A percentile compares a stretch with the other conserved stretches of the same genome.
Conservation (phyloP, 2,329 filamentous ascomycete genomes). For the Orbilia quercus region DNA sequence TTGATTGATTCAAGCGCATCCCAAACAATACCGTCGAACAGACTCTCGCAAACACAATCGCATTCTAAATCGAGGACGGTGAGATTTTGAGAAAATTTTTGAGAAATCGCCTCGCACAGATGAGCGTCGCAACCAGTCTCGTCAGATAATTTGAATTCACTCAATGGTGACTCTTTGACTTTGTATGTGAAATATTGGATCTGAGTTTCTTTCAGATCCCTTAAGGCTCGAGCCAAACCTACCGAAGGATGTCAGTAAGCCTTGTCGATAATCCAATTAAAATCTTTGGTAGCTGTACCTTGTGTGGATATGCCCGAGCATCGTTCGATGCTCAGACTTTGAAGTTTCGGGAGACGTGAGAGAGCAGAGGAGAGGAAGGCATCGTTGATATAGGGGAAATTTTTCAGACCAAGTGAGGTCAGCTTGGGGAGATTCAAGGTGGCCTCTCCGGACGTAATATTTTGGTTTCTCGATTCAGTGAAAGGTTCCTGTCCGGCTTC, state of each 20-base stretch:
- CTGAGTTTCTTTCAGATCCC: neutral
- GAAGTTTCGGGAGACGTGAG: conserved; percentile 8
- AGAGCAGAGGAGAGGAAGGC: conserved; percentile 12
- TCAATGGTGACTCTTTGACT: neutral
- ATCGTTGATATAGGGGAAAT: conserved; percentile 30
- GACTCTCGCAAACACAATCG: conserved; percentile 32
- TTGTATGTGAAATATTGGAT: conserved; percentile 17
- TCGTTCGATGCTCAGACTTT: conserved; percentile 26
- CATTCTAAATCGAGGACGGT: conserved; percentile 10
- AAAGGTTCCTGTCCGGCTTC: conserved; percentile 14
- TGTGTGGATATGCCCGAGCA: conserved; percentile 28
- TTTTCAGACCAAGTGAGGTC: conserved; percentile 28
- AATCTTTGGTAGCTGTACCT: no score
- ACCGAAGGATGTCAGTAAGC: conserved; percentile 5
- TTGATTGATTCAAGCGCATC: conserved; percentile 13
- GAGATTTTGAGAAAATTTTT: conserved; percentile 26
- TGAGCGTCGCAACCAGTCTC: neutral
- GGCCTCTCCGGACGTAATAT: conserved; percentile 7
- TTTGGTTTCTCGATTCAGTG: conserved; percentile 9
- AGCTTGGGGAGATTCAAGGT: neutral
- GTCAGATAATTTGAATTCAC: neutral
- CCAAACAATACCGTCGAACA: conserved; percentile 22
- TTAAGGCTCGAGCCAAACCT: conserved; percentile 29
- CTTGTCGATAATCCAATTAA: no score
- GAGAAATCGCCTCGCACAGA: conserved; percentile 23